These are phyloP conservation scores for Colletotrichum shisoi DNA, from an alignment of 2,329 filamentous ascomycete genomes.

Conservation along the genomic window DNA sequence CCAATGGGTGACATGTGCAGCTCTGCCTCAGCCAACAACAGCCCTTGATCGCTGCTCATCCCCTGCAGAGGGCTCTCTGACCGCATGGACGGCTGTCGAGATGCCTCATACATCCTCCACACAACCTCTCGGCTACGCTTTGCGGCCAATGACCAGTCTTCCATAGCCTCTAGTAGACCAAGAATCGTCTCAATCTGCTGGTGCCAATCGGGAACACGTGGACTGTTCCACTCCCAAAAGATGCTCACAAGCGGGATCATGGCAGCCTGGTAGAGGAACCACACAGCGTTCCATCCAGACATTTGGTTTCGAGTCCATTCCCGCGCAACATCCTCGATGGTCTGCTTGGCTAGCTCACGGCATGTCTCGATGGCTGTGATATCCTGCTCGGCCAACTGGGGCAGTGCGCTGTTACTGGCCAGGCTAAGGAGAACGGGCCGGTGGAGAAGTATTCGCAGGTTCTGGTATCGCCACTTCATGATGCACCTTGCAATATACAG, in stretches of 20 bases:
- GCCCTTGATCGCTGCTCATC: slow-evolving; percentile 48
- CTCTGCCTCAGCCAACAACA: slow-evolving; percentile 51
- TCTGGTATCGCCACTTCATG: slow-evolving; percentile 85
- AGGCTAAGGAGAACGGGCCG: slow-evolving; percentile 75
- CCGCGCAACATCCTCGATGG: slow-evolving; percentile 74
- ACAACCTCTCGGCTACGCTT: slow-evolving; percentile 70
- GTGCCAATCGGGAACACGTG: slow-evolving; percentile 61
- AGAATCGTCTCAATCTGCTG: slow-evolving; percentile 66
- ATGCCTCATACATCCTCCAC: slow-evolving; percentile 69
- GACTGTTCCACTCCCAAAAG: slow-evolving; percentile 70
- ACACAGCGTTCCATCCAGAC: slow-evolving; percentile 81
- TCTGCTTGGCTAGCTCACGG: slow-evolving; percentile 72
- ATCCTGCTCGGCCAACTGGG: slow-evolving; percentile 66
- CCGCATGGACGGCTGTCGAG: slow-evolving; percentile 50
- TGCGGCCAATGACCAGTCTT: slow-evolving; percentile 70
- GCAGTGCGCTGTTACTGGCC: slow-evolving; percentile 60
- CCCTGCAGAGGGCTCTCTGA: slow-evolving; percentile 45
- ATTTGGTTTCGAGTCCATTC: slow-evolving; percentile 78
- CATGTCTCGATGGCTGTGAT: slow-evolving; percentile 73
- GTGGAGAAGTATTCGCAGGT: slow-evolving; percentile 78
- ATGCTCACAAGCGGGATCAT: slow-evolving; percentile 80
- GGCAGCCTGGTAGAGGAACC: slow-evolving; percentile 81
- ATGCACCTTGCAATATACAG: slow-evolving; percentile 74
- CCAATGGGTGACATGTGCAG: slow-evolving; percentile 62
- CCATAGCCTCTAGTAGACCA: slow-evolving; percentile 68